These are phyloP conservation scores for Brassica rapa DNA, from an alignment of 345 rosid genomes.

Conservation along the genomic window DNA sequence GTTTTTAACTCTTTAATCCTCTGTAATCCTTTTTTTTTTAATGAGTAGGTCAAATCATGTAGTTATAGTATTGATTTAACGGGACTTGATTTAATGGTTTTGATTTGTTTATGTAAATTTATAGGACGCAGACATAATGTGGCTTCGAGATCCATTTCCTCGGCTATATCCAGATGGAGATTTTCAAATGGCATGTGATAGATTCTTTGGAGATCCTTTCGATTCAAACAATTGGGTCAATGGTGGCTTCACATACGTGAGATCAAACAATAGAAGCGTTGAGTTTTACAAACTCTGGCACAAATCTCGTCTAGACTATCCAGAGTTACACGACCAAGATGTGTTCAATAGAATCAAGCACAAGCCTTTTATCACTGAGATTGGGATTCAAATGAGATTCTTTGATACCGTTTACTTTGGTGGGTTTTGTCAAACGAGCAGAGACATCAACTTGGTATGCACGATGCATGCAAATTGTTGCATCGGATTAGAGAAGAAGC, in stretches of 20 bases:
- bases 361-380: constrained; percentile 36
- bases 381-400: constrained; percentile 58
- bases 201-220: constrained; percentile 45
- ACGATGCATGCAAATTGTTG: constrained; percentile 96
- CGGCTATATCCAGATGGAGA: constrained; percentile 57
- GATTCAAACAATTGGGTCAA: constrained; percentile 53
- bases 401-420: constrained; percentile 68
- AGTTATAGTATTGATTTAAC: too few species aligned
- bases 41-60: background rate
- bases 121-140: constrained; percentile 81
- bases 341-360: constrained; percentile 68
- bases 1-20: background rate
- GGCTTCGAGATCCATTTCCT: constrained; percentile 80
- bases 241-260: constrained; percentile 72
- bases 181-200: constrained; percentile 87
- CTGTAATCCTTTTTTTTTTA: background rate
- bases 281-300: constrained; percentile 72
- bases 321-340: constrained; percentile 74
- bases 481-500: constrained; percentile 57
- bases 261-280: constrained; percentile 55
- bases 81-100: background rate
- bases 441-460: constrained; percentile 58
- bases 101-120: background rate
- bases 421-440: constrained; percentile 71
- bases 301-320: constrained; percentile 48